These are phyloP conservation scores for Podaxis rugospora DNA, from an alignment of 768 basidiomycete genomes.

Conservation along the genomic window DNA sequence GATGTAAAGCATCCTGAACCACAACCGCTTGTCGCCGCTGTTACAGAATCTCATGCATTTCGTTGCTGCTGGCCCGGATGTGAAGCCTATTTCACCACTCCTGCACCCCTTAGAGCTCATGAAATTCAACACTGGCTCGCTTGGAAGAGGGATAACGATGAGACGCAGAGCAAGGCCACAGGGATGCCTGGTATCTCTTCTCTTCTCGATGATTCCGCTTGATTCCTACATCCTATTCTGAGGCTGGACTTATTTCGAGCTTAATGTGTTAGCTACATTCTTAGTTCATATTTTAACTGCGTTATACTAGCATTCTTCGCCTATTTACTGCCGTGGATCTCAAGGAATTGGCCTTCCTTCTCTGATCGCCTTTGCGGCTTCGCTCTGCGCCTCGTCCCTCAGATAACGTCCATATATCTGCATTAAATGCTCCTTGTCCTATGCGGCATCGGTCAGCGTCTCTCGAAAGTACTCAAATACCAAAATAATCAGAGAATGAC, in stretches of 20 bases:
- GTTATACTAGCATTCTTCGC: too few species aligned
- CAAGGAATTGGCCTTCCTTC: constrained; percentile 38
- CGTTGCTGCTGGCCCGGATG: not conserved
- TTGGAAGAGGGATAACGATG: not conserved
- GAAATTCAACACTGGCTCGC: not conserved
- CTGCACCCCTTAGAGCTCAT: not conserved
- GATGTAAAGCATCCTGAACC: not conserved
- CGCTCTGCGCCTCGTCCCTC: constrained; percentile 51
- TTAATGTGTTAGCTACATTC: not conserved
- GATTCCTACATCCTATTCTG: not conserved
- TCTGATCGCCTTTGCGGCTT: constrained; percentile 47
- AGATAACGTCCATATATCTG: constrained; percentile 53
- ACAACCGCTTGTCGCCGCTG: not conserved
- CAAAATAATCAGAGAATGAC: not conserved
- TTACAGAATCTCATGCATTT: not conserved
- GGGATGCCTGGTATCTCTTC: not conserved
- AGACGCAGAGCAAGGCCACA: not conserved
- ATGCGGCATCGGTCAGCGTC: not conserved
- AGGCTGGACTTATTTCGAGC: not conserved
- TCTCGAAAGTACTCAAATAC: not conserved
- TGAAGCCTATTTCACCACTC: not conserved
- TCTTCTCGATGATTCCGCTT: not conserved
- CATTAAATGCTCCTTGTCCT: constrained; percentile 31
- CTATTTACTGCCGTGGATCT: not conserved
- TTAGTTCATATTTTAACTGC: too few species aligned